Evolutionary conservation across 305 asterid genomes (phyloP).

Genomic region (Fraxinus dipetala): DNA sequence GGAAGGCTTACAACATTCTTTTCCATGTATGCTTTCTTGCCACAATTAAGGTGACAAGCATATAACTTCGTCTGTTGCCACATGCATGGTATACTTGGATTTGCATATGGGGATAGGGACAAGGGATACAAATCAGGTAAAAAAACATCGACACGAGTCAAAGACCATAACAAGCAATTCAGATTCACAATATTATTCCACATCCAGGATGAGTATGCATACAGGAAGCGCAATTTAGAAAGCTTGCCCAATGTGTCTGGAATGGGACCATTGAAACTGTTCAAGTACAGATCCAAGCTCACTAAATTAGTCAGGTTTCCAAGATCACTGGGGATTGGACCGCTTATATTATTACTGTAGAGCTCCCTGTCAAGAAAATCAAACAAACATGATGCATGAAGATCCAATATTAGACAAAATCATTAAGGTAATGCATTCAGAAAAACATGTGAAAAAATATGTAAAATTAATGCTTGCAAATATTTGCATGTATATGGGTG

Average conservation of each 20-base stretch:
- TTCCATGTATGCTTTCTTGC: neutral
- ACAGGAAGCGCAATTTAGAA: constrained; percentile 19
- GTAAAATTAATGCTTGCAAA: neutral
- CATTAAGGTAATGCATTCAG: neutral
- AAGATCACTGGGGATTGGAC: constrained; percentile 7
- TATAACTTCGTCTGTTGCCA: neutral
- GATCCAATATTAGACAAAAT: neutral
- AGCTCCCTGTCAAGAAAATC: neutral
- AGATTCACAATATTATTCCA: neutral
- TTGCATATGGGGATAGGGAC: neutral
- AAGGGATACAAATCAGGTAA: neutral
- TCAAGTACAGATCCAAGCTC: constrained; percentile 27
- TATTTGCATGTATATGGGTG: neutral
- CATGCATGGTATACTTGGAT: neutral
- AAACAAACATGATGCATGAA: neutral
- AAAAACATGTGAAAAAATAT: neutral
- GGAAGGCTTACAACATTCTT: neutral
- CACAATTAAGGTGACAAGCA: neutral
- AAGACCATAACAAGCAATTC: neutral
- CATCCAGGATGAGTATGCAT: neutral
- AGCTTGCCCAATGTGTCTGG: constrained; percentile 29
- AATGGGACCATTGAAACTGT: constrained; percentile 51
- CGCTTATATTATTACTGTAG: neutral
- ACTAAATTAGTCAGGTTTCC: constrained; percentile 35
- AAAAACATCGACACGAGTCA: neutral